These are phyloP conservation scores for Persicaria maculosa DNA, from an alignment of 148 eudicot species.

Conservation along the genomic window DNA sequence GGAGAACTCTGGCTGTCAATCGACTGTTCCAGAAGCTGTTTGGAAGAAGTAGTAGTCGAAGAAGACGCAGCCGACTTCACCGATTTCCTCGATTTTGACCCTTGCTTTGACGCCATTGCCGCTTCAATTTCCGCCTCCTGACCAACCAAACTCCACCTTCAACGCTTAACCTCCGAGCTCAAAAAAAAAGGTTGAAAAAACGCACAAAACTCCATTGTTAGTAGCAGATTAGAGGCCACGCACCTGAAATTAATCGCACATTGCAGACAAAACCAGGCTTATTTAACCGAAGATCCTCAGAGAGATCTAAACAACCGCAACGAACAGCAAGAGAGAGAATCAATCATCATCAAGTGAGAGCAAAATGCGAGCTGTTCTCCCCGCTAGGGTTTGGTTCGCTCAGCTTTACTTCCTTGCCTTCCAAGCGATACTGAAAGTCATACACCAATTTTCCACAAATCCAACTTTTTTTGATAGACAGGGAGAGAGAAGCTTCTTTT, in stretches of 20 bases:
- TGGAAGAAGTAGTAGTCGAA: constrained; percentile 70
- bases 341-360: constrained; percentile 25
- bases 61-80: constrained; percentile 51
- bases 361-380: constrained; percentile 14
- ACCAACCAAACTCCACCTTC: background rate
- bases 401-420: constrained; percentile 41
- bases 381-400: constrained; percentile 17
- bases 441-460: constrained; percentile 13
- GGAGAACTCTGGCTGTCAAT: constrained; percentile 51
- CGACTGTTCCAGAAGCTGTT: constrained; percentile 52
- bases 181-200: constrained; percentile 10
- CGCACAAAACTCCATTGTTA: background rate
- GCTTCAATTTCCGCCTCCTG: constrained; percentile 2
- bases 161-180: constrained; percentile 3
- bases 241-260: constrained; percentile 18
- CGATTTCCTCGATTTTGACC: constrained; percentile 38
- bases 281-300: constrained; percentile 14
- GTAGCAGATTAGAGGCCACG: constrained; percentile 4
- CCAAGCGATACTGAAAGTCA: constrained; percentile 43
- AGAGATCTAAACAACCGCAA: constrained; percentile 13
- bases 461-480: constrained; percentile 24
- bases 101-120: constrained; percentile 59
- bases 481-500: background rate
- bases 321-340: constrained; percentile 12
- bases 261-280: constrained; percentile 8